Percentiles rank a stretch among this genome's conserved stretches.
Evolutionary conservation across 2,329 filamentous ascomycete species (phyloP).

Genomic region (Beauveria caledonica): DNA sequence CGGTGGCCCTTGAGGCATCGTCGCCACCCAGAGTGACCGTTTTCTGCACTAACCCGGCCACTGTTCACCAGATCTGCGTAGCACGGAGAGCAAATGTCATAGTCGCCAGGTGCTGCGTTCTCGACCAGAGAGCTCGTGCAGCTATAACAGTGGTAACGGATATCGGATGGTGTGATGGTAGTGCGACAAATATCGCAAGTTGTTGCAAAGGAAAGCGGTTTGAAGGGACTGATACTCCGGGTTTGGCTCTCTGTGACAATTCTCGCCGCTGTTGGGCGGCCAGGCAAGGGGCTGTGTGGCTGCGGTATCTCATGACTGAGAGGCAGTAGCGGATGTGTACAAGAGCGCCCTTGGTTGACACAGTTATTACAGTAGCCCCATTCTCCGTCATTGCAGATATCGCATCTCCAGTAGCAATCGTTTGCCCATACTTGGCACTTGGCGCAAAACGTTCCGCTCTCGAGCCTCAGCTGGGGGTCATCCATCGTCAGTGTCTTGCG

Average conservation of each 20-base stretch:
- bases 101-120: slow-evolving; percentile 58
- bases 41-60: slow-evolving; percentile 61
- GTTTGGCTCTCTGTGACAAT: slow-evolving; percentile 40
- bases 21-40: slow-evolving; percentile 75
- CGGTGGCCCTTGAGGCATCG: slow-evolving; percentile 73
- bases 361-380: slow-evolving; percentile 92
- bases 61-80: slow-evolving; percentile 60
- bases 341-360: slow-evolving; percentile 73
- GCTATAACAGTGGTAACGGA: slow-evolving; percentile 70
- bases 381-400: slow-evolving; percentile 79
- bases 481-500: slow-evolving; percentile 54
- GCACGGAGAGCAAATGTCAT: slow-evolving; percentile 75
- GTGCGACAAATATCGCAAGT: slow-evolving; percentile 72
- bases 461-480: slow-evolving; percentile 58
- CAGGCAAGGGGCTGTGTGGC: slow-evolving; percentile 28
- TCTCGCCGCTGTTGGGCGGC: slow-evolving; percentile 38
- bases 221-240: slow-evolving; percentile 46
- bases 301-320: slow-evolving; percentile 51
- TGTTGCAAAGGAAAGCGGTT: slow-evolving; percentile 62
- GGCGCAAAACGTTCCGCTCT: slow-evolving; percentile 79
- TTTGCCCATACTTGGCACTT: slow-evolving; percentile 67
- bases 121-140: slow-evolving; percentile 50
- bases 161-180: slow-evolving; percentile 59
- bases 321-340: slow-evolving; percentile 73
- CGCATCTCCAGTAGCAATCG: slow-evolving; percentile 84